Base-by-base conservation (phyloP, 352 stramenopile species). In the Peronospora belbahrii region DNA sequence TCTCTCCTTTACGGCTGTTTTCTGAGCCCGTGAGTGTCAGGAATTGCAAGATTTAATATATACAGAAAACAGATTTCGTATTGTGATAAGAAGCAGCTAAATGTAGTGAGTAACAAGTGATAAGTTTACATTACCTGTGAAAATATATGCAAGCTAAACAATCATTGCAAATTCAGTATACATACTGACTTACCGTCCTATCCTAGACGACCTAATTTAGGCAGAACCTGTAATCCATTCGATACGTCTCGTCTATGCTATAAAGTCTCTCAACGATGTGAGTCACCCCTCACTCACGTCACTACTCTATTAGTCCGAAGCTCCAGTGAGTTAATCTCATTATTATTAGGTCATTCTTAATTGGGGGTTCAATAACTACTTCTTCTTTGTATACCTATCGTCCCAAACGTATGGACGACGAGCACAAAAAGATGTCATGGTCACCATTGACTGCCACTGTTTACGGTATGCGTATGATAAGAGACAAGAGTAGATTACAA, bases 251-350 rank as follows among this genome's bases (percentile, higher is more conserved):
- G 57, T 58, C 57, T 58, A 30, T 34, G 53, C 25, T 34, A 57
- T 49, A 39, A 62, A 57, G 45, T 31, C 59, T 52, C 54, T 49
- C 55, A 36, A n/a, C n/a, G n/a, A n/a, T n/a, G n/a, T n/a, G n/a
- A n/a, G n/a, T n/a, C n/a, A n/a, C n/a, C n/a, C n/a, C n/a, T n/a
- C 59, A 42, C 54, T 62, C 54, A 58, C 45, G 55, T 68, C 54
- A 68, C 59, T 49, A 68, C 59, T 65, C 33, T 24, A 8, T 44
- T 47, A 68, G 32, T 57, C 45, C 17, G 30, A 31, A 52, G 53
- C 53, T 50, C 11, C 18, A 48, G 31, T 42, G 22, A 51, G 27
- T 19, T 27, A 43, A 28, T 30, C 42, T n/a, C n/a, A n/a, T n/a
- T n/a, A n/a, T n/a, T n/a, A n/a, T n/a, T n/a, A n/a, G n/a, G n/a